These are phyloP conservation scores for Colletotrichum caudatum DNA, from an alignment of 2,329 filamentous ascomycete genomes.

Conservation along the genomic window DNA sequence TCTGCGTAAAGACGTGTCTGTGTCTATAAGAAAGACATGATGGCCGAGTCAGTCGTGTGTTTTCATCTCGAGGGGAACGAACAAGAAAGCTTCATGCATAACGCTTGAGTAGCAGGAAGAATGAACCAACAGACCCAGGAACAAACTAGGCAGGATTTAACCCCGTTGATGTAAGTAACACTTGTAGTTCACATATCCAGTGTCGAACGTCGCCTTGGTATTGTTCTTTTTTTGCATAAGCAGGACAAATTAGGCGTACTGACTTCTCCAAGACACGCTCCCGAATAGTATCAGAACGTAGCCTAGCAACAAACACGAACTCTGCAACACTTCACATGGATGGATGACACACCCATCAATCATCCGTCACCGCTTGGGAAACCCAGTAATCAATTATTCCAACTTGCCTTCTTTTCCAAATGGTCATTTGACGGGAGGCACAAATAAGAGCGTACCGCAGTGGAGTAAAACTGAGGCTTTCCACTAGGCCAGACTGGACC, in stretches of 20 bases:
- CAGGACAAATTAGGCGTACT: not conserved
- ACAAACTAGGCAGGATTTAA: too few relatives aligned
- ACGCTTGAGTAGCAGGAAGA: too few relatives aligned
- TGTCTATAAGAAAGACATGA: too few relatives aligned
- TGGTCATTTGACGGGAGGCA: too few relatives aligned
- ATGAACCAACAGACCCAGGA: fast-evolving
- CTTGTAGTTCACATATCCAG: not conserved
- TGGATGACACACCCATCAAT: too few relatives aligned
- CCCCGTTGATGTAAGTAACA: not conserved
- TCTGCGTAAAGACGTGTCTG: too few relatives aligned
- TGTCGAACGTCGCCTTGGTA: not conserved
- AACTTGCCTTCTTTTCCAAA: not conserved
- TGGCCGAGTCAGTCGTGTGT: too few relatives aligned
- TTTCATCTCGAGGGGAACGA: too few relatives aligned
- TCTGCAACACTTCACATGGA: not conserved
- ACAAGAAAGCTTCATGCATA: too few relatives aligned
- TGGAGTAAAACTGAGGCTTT: not conserved
- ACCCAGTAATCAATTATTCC: not conserved
- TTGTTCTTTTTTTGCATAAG: not conserved
- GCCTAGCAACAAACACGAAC: too few relatives aligned
- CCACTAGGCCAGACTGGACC: not conserved
- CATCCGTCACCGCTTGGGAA: fast-evolving
- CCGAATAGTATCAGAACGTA: too few relatives aligned
- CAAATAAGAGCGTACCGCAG: not conserved
- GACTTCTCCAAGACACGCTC: not conserved